These are phyloP conservation scores for Mycena floridula DNA, from an alignment of 768 basidiomycete genomes.

Conservation along the genomic window DNA sequence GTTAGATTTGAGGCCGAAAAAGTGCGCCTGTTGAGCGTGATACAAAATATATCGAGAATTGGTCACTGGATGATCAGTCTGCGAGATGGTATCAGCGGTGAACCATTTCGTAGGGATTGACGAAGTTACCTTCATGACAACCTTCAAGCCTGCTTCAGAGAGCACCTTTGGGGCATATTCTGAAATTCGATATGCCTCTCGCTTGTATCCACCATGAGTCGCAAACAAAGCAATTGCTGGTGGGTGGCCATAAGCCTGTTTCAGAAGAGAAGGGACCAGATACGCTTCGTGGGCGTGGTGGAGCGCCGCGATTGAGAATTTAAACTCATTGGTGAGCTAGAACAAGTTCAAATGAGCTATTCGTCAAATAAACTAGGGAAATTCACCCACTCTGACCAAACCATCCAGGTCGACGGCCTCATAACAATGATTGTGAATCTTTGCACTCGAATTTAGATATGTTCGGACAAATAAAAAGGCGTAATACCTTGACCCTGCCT, in stretches of 20 bases:
- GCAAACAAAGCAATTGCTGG: slow-evolving; percentile 77
- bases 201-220: slow-evolving; percentile 45
- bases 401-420: slow-evolving; percentile 66
- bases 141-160: slow-evolving; percentile 58
- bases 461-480: no score
- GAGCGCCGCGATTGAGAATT: slow-evolving; percentile 69
- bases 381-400: slow-evolving; percentile 48
- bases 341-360: background rate
- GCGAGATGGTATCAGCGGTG: slow-evolving; percentile 3
- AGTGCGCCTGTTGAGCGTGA: slow-evolving; percentile 75
- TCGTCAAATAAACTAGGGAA: background rate
- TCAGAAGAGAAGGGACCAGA: slow-evolving; percentile 78
- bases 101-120: slow-evolving; percentile 5
- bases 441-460: background rate
- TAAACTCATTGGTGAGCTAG: slow-evolving; percentile 55
- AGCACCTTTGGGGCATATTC: slow-evolving; percentile 74
- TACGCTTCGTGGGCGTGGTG: slow-evolving; percentile 81
- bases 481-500: slow-evolving; percentile 60
- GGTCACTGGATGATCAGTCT: slow-evolving; percentile 60
- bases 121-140: slow-evolving; percentile 61
- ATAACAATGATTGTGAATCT: slow-evolving; percentile 55
- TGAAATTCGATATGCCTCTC: slow-evolving; percentile 74
- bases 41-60: slow-evolving; percentile 67
- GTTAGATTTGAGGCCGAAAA: slow-evolving; percentile 61
- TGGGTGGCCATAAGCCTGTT: slow-evolving; percentile 60